phyloP scores from a whole-genome alignment of 768 basidiomycete genomes.

The Suillus americanus region DNA sequence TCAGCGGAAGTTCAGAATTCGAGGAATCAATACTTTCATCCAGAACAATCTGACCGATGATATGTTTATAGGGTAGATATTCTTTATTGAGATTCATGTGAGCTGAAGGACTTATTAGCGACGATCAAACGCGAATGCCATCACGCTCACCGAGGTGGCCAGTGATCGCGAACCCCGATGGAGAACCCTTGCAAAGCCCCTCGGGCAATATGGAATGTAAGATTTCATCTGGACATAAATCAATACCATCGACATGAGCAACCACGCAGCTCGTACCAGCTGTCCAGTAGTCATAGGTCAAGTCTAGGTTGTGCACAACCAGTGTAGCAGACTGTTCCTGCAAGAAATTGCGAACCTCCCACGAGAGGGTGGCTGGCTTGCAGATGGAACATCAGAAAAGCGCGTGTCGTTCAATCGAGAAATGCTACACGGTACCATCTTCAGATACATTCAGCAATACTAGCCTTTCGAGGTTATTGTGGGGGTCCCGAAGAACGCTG shows the following conservation, averaged over 20 bases:
- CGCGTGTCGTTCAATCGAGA: not conserved
- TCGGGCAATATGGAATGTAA: constrained; percentile 80
- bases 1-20: constrained; percentile 9
- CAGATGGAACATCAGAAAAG: constrained; percentile 23
- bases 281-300: constrained; percentile 89
- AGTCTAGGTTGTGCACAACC: constrained; percentile 55
- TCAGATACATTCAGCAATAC: constrained; percentile 62
- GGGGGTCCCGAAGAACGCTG: constrained; percentile 53
- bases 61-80: constrained; percentile 86
- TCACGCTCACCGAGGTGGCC: constrained; percentile 83
- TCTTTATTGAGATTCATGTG: constrained; percentile 90
- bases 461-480: constrained; percentile 53
- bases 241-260: constrained; percentile 7
- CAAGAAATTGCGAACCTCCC: constrained; percentile 55
- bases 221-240: constrained; percentile 65
- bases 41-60: constrained; percentile 90
- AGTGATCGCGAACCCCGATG: constrained; percentile 82
- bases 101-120: constrained; percentile 44
- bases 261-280: constrained; percentile 55
- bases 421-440: constrained; percentile 46
- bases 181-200: constrained; percentile 72
- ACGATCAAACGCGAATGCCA: not conserved
- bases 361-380: constrained; percentile 70
- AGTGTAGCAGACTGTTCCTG: constrained; percentile 54
- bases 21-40: constrained; percentile 57